Conservation (phyloP, 2,329 filamentous ascomycete species). For the Akanthomyces dipterigenus region DNA sequence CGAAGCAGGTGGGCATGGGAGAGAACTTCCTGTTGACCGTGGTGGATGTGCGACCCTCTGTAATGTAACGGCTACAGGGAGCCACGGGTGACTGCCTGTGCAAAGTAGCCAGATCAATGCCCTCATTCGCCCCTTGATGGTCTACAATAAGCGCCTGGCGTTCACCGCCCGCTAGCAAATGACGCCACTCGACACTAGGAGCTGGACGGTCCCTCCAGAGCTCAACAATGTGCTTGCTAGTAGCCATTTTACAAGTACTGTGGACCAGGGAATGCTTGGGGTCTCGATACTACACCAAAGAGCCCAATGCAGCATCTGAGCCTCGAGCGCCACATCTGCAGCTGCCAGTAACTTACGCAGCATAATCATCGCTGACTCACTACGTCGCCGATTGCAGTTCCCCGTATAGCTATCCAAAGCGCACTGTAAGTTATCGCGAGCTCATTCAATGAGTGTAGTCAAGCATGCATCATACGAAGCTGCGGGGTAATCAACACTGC, state of each 20-base stretch:
- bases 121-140: neutral
- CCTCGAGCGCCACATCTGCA: neutral
- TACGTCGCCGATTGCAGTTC: too few species aligned
- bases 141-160: neutral
- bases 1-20: neutral
- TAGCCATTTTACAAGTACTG: neutral
- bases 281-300: too few species aligned
- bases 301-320: neutral
- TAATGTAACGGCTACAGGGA: neutral
- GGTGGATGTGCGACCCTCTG: neutral
- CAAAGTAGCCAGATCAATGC: neutral
- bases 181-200: conserved; percentile 4
- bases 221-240: neutral
- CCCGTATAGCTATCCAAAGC: too few species aligned
- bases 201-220: neutral
- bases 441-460: too few species aligned
- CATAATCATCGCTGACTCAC: neutral
- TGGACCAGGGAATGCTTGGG: too few species aligned
- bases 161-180: neutral
- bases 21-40: neutral
- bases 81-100: neutral
- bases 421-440: too few species aligned
- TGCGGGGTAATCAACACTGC: too few species aligned
- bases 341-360: neutral
- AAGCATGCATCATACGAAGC: too few species aligned